Evolutionary conservation across 306 rosid genomes (phyloP).

Genomic region (Cucurbita ficifolia): DNA sequence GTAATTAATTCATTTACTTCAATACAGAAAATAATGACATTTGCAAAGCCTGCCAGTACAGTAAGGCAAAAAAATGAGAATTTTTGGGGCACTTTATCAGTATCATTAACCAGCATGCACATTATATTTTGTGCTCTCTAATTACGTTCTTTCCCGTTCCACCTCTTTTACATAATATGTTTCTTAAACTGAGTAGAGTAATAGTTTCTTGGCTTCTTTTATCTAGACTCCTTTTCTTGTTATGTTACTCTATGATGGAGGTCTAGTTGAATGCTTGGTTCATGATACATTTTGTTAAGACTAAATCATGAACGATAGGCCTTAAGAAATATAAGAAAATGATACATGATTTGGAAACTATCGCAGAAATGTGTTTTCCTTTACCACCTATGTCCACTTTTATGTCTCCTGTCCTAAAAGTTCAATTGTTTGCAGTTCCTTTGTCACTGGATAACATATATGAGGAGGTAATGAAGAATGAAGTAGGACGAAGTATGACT

Average conservation of each 20-base stretch:
- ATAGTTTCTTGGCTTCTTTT: neutral
- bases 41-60: neutral
- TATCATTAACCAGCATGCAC: neutral
- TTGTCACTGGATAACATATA: slow-evolving; percentile 37
- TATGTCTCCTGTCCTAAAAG: neutral
- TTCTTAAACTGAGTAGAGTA: neutral
- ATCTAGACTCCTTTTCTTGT: neutral
- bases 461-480: slow-evolving; percentile 65
- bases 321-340: neutral
- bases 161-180: neutral
- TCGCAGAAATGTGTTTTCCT: neutral
- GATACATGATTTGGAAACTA: neutral
- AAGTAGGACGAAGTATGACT: slow-evolving; percentile 52
- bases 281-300: neutral
- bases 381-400: neutral
- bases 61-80: neutral
- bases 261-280: neutral
- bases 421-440: slow-evolving; percentile 44
- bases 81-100: neutral
- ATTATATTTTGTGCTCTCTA: neutral
- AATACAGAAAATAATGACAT: neutral
- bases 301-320: neutral
- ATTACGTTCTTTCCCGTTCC: neutral
- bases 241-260: neutral
- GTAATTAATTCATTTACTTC: neutral